Evolutionary conservation across 345 rosid genomes (phyloP).

Genomic region (Physaria fendleri): DNA sequence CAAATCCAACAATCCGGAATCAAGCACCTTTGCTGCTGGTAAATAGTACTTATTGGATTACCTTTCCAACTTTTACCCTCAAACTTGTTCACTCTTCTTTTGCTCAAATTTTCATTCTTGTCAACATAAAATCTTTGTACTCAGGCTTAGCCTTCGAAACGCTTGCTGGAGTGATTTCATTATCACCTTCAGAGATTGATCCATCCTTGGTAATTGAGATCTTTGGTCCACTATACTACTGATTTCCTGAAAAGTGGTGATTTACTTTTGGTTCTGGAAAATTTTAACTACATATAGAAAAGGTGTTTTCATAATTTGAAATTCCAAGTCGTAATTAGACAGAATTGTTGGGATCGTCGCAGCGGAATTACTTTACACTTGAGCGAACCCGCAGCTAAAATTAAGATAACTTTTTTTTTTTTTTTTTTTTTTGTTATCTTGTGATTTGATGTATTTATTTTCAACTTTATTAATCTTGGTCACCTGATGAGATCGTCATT

Average conservation of each 20-base stretch:
- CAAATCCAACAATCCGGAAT: slow-evolving; percentile 66
- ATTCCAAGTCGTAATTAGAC: neutral
- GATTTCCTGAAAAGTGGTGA: neutral
- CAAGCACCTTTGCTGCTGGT: slow-evolving; percentile 95
- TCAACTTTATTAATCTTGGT: neutral
- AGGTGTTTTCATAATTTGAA: neutral
- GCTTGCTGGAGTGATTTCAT: slow-evolving; percentile 74
- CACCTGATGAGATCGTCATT: neutral
- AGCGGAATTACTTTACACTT: no score
- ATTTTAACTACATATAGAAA: neutral
- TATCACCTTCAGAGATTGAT: slow-evolving; percentile 71
- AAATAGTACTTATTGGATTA: slow-evolving; percentile 16
- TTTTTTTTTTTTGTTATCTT: neutral
- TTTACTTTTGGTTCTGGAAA: neutral
- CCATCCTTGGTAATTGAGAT: slow-evolving; percentile 62
- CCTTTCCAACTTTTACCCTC: neutral
- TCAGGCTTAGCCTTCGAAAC: slow-evolving; percentile 89
- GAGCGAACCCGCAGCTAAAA: no score
- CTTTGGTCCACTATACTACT: slow-evolving; percentile 1
- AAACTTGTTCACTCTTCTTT: neutral
- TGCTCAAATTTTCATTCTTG: neutral
- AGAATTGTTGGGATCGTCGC: no score
- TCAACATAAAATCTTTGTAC: neutral
- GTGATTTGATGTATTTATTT: no score
- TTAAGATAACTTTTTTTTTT: no score